Conservation (phyloP, 2,329 filamentous ascomycete species). For the Penicillium sp. region DNA sequence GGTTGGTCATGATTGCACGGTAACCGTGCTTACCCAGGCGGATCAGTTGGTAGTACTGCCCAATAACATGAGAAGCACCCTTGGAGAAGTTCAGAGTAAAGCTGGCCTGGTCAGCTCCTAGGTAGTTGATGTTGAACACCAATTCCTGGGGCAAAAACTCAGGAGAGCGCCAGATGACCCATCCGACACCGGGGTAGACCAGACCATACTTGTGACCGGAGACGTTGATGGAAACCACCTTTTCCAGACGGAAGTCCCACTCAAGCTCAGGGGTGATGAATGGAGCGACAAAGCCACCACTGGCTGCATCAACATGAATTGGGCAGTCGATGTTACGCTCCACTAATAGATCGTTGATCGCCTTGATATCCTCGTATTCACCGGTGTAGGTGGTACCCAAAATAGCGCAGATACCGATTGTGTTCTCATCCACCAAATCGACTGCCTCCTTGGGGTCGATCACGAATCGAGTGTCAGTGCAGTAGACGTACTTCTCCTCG, state of each 20-base stretch:
- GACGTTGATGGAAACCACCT: conserved; percentile 90
- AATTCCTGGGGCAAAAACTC: conserved; percentile 86
- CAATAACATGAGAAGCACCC: conserved; percentile 89
- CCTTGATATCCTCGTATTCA: conserved; percentile 92
- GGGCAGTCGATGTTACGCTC: conserved; percentile 73
- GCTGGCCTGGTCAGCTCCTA: conserved; percentile 89
- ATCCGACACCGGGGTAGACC: conserved; percentile 89
- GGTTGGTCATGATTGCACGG: conserved; percentile 88
- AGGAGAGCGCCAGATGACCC: conserved; percentile 83
- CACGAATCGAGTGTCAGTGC: conserved; percentile 60
- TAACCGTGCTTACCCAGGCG: conserved; percentile 91
- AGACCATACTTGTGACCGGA: conserved; percentile 85
- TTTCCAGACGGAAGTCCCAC: conserved; percentile 90
- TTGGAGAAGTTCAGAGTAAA: conserved; percentile 98
- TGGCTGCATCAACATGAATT: conserved; percentile 92
- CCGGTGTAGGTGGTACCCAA: conserved; percentile 93
- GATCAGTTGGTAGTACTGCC: conserved; percentile 96
- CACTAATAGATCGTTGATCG: conserved; percentile 81
- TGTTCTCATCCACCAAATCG: conserved; percentile 65
- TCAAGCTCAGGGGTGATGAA: conserved; percentile 80
- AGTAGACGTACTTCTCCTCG: conserved; percentile 77
- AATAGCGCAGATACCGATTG: conserved; percentile 89
- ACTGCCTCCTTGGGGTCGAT: conserved; percentile 65
- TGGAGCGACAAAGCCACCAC: conserved; percentile 87
- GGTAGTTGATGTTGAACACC: conserved; percentile 99